phyloP scores from a whole-genome alignment of 2,329 filamentous ascomycete species.

The Penicillium frequentans region DNA sequence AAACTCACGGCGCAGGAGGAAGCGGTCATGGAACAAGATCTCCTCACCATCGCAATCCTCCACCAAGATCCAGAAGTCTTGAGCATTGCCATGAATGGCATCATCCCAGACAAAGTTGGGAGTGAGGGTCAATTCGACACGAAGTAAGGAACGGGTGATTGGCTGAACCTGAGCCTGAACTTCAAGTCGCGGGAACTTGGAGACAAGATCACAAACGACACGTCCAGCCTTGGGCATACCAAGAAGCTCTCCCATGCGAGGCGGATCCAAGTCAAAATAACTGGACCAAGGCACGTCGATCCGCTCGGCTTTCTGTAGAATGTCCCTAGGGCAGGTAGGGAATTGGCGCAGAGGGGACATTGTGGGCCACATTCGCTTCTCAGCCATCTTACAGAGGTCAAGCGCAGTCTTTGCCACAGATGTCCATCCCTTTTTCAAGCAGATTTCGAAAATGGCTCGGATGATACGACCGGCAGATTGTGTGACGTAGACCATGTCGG shows the following conservation, averaged over 20 bases:
- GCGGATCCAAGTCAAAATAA: constrained; percentile 95
- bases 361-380: constrained; percentile 99
- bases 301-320: constrained; percentile 87
- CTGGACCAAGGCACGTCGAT: constrained; percentile 91
- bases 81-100: constrained; percentile 77
- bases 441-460: constrained; percentile 93
- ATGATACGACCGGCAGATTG: constrained; percentile 96
- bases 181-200: constrained; percentile 90
- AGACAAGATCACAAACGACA: constrained; percentile 79
- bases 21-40: constrained; percentile 91
- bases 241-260: constrained; percentile 91
- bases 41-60: constrained; percentile 98
- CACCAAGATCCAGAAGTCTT: constrained; percentile 95
- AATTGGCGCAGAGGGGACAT: constrained; percentile 97
- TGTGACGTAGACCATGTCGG: constrained; percentile 97
- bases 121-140: constrained; percentile 84
- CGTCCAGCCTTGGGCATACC: constrained; percentile 86
- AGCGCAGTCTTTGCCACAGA: constrained; percentile 88
- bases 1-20: constrained; percentile 87
- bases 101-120: constrained; percentile 98
- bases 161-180: constrained; percentile 93
- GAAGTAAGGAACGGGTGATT: constrained; percentile 88
- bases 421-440: constrained; percentile 95
- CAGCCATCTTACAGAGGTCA: constrained; percentile 97
- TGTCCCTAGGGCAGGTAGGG: constrained; percentile 74